Evolutionary conservation across 2,329 filamentous ascomycete genomes (phyloP), one percentile per base, ranked within the genome.

Genomic region (Gremmenia infestans): DNA sequence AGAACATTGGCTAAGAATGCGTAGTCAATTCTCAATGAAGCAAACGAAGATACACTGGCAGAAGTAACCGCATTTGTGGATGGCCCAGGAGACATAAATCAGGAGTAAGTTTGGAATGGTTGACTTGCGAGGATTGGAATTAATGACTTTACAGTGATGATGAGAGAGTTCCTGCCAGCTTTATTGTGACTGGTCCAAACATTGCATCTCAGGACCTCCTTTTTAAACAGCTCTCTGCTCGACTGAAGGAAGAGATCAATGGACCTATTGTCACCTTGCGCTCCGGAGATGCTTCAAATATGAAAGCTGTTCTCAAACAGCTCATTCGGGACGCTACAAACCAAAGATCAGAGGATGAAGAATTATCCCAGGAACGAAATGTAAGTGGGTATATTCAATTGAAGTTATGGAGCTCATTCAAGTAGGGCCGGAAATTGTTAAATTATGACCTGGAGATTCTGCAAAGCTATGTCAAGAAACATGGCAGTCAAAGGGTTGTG

Each of bases 401-500:
- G 9, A 32, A 32, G 28, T 9, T 12, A 32, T 32, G n/a, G 40
- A 19, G 19, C 39, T 46, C 23, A 17, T 25, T 48, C 15, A 32
- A 52, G 37, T 64, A 86, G 78, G 83, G 81, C 1, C 80, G 81
- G 36, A 85, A 82, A 68, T 81, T 88, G 57, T 78, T 93, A 2
- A 87, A 89, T 64, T 94, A 93, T 68, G 90, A 94, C 66, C 78
- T 94, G 15, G 86, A 89, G 64, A 83, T 87, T 23, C 72, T 94
- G 32, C 74, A 85, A 58, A 78, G 81, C 25, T 85, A 81, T 70
- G 76, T 85, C 14, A 77, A 76, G 56, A 73, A 76, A 8, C 78
- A 80, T 39, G 70, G 72, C 23, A 79, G 78, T 32, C 72, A 79
- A 42, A 82, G 83, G 62, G 80, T 93, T 9, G 79, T 90, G 51